Percentiles rank a stretch among this genome's conserved stretches.
Evolutionary conservation across 768 basidiomycete genomes (phyloP).

Genomic region (Lactarius indigo): DNA sequence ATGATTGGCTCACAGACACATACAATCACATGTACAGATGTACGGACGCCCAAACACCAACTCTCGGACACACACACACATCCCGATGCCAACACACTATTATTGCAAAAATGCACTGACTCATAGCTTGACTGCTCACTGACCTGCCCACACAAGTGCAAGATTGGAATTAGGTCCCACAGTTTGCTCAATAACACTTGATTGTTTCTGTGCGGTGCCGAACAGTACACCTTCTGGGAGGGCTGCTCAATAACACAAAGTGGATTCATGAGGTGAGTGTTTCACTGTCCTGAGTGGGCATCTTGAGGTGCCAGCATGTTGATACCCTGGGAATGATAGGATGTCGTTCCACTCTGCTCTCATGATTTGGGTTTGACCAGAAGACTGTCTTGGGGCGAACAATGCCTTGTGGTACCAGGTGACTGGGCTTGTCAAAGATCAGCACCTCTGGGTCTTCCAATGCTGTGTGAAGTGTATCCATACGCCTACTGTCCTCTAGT

Average conservation of each 20-base stretch:
- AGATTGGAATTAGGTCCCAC: too few species aligned
- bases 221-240: background rate
- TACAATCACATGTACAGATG: too few species aligned
- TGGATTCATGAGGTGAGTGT: constrained; percentile 66
- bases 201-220: too few species aligned
- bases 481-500: constrained; percentile 33
- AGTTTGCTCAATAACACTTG: too few species aligned
- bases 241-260: constrained; percentile 57
- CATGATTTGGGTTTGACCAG: constrained; percentile 40
- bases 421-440: constrained; percentile 63
- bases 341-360: constrained; percentile 23
- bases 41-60: too few species aligned
- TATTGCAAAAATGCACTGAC: too few species aligned
- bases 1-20: too few species aligned
- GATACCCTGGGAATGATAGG: constrained; percentile 36
- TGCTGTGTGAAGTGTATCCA: constrained; percentile 90
- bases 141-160: too few species aligned
- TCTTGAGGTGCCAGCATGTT: background rate
- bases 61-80: too few species aligned
- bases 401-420: constrained; percentile 60
- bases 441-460: constrained; percentile 90
- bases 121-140: too few species aligned
- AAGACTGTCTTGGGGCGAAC: constrained; percentile 85
- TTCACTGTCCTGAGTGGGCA: too few species aligned
- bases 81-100: too few species aligned